Conservation (phyloP, 768 basidiomycete genomes). For the Mycena sanguinolenta region DNA sequence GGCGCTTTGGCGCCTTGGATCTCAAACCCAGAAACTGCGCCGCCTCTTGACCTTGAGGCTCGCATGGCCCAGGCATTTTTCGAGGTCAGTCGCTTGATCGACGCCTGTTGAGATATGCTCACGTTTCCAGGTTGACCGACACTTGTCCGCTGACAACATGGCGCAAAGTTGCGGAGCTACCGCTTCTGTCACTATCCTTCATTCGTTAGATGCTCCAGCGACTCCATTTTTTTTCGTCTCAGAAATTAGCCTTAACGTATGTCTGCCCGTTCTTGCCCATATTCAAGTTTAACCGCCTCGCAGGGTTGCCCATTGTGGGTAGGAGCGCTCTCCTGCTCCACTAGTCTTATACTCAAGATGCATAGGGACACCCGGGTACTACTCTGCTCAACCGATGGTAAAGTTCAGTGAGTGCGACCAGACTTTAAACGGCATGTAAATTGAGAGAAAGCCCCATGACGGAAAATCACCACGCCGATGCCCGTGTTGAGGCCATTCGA, state of each 20-base stretch:
- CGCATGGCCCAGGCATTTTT: slow-evolving; percentile 90
- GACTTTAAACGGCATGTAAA: too few relatives aligned
- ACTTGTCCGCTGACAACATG: slow-evolving; percentile 75
- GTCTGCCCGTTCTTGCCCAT: neutral
- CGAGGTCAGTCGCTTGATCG: slow-evolving; percentile 63
- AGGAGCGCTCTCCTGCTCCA: slow-evolving; percentile 37
- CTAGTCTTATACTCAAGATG: slow-evolving; percentile 8
- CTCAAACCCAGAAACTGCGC: slow-evolving; percentile 47
- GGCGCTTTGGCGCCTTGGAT: slow-evolving; percentile 84
- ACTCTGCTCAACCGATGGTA: slow-evolving; percentile 79
- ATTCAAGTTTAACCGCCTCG: neutral
- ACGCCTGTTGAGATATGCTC: neutral
- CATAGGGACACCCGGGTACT: slow-evolving; percentile 90
- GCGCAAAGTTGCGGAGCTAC: slow-evolving; percentile 89
- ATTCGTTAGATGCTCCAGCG: slow-evolving; percentile 85
- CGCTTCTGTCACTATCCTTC: slow-evolving; percentile 91
- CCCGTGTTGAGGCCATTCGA: slow-evolving; percentile 85
- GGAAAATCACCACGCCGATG: slow-evolving; percentile 96
- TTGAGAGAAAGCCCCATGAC: slow-evolving; percentile 74
- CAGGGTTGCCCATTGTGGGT: slow-evolving; percentile 92
- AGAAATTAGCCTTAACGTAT: slow-evolving; percentile 77
- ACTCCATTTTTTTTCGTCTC: slow-evolving; percentile 87
- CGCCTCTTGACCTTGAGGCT: slow-evolving; percentile 81
- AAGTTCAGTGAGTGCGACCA: slow-evolving; percentile 52
- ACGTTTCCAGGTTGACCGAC: slow-evolving; percentile 75